Evolutionary conservation across 495 filamentous ascomycete genomes (phyloP).

Genomic region (Letharia columbiana): DNA sequence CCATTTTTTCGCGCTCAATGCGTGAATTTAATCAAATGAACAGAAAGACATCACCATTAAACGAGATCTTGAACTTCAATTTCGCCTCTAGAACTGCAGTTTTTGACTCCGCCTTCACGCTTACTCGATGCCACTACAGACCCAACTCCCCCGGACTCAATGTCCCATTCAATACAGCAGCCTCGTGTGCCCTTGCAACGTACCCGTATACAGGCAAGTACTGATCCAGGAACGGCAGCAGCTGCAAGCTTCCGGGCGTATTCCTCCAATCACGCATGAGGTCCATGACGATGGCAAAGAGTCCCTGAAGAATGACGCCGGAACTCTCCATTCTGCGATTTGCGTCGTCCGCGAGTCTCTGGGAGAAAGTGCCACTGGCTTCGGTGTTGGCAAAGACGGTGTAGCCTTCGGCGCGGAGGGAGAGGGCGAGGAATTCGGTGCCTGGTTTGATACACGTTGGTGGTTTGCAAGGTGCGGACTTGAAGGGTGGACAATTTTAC

Average conservation of each 20-base stretch:
- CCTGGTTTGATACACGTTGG: constrained; percentile 21
- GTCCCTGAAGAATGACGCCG: constrained; percentile 55
- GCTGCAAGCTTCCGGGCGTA: constrained; percentile 52
- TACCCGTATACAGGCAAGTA: constrained; percentile 42
- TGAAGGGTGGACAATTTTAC: no score
- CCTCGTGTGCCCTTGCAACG: constrained; percentile 41
- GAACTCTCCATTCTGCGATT: constrained; percentile 59
- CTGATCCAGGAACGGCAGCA: constrained; percentile 59
- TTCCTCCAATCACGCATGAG: constrained; percentile 73
- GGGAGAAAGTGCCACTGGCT: constrained; percentile 55
- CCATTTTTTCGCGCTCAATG: no score
- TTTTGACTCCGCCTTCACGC: neutral
- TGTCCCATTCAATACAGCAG: constrained; percentile 41
- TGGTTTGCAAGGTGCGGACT: no score
- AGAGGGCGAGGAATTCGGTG: constrained; percentile 61
- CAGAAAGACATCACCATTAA: no score
- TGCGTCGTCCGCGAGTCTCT: constrained; percentile 47
- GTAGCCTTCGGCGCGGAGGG: constrained; percentile 62
- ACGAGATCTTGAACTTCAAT: no score
- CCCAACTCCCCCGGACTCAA: constrained; percentile 30
- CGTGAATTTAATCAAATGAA: no score
- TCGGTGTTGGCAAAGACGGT: constrained; percentile 72
- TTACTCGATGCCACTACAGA: neutral
- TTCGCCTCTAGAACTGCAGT: no score
- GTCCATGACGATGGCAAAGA: constrained; percentile 62